Conservation (phyloP, 768 basidiomycete genomes). For the Pleurotus sapidus region DNA sequence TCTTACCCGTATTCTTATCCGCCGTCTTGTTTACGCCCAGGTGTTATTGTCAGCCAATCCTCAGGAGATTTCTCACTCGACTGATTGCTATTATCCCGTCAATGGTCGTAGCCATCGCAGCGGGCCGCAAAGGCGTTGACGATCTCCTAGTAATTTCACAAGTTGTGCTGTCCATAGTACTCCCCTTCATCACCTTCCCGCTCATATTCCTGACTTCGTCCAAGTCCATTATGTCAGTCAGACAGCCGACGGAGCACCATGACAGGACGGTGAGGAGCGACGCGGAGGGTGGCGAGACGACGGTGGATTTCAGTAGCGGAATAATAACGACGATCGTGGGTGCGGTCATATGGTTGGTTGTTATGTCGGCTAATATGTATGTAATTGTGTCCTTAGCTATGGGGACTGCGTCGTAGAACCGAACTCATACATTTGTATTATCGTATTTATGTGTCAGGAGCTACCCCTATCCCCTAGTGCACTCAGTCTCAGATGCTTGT, state of each 20-base stretch:
- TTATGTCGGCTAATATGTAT: slow-evolving; percentile 74
- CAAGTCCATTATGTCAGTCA: slow-evolving; percentile 68
- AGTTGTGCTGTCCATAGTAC: slow-evolving; percentile 77
- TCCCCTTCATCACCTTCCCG: slow-evolving; percentile 85
- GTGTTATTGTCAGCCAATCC: slow-evolving; percentile 45
- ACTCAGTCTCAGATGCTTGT: too few species aligned
- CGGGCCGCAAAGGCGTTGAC: slow-evolving; percentile 70
- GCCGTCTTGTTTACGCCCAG: slow-evolving; percentile 24
- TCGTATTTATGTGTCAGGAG: too few species aligned
- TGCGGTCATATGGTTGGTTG: slow-evolving; percentile 57
- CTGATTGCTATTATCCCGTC: slow-evolving; percentile 81
- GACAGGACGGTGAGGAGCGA: neutral
- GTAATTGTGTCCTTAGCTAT: slow-evolving; percentile 61
- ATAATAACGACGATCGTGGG: slow-evolving; percentile 49
- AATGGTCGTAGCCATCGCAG: slow-evolving; percentile 68
- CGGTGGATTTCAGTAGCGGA: slow-evolving; percentile 65
- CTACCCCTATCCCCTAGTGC: too few species aligned
- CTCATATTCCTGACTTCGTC: slow-evolving; percentile 75
- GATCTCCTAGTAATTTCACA: slow-evolving; percentile 83
- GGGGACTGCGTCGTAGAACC: slow-evolving; percentile 18
- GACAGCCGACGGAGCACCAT: slow-evolving; percentile 26
- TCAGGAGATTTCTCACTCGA: slow-evolving; percentile 83
- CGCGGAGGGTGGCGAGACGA: slow-evolving; percentile 22
- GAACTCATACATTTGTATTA: too few species aligned
- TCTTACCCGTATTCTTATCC: neutral